phyloP scores from a whole-genome alignment of 2,329 filamentous ascomycete species.

The Volutella citrinella region DNA sequence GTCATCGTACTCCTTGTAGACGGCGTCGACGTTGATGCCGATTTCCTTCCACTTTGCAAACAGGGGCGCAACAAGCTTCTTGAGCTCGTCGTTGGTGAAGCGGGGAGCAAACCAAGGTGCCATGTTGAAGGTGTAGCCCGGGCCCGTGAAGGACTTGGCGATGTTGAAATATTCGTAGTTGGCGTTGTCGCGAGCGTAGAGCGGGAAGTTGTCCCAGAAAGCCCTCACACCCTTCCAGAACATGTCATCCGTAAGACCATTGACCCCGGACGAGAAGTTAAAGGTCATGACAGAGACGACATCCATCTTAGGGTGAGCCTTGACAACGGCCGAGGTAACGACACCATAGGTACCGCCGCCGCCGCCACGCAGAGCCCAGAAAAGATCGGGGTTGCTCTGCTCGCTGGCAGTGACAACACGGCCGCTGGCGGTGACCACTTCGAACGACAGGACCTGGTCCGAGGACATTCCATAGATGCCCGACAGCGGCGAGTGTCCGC shows the following conservation, averaged over 20 bases:
- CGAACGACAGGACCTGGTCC: conserved; percentile 54
- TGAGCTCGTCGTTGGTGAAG: conserved; percentile 4
- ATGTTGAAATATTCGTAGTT: conserved; percentile 26
- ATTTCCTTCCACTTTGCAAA: conserved; percentile 28
- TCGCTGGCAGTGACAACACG: conserved; percentile 40
- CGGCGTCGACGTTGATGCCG: conserved; percentile 25
- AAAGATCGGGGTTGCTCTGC: conserved; percentile 50
- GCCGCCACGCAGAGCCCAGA: conserved; percentile 59
- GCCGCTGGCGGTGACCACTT: conserved; percentile 52
- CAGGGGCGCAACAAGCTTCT: conserved; percentile 34
- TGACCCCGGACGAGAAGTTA: conserved; percentile 16
- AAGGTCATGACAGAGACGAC: conserved; percentile 30
- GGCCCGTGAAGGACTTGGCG: conserved; percentile 18
- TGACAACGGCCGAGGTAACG: conserved; percentile 36
- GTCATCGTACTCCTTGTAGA: conserved; percentile 20
- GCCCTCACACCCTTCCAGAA: conserved; percentile 27
- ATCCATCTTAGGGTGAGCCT: conserved; percentile 29
- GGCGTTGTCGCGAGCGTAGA: conserved; percentile 21
- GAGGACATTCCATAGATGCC: conserved; percentile 54
- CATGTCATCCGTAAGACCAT: conserved; percentile 18
- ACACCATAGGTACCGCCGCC: conserved; percentile 49
- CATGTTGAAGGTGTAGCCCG: conserved; percentile 30
- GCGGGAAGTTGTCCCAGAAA: conserved; percentile 21
- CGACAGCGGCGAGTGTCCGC: conserved; percentile 52
- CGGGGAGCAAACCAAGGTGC: conserved; percentile 26